Conservation (phyloP, 371 early-diverging fungal species). For the Mortierella sp. region DNA sequence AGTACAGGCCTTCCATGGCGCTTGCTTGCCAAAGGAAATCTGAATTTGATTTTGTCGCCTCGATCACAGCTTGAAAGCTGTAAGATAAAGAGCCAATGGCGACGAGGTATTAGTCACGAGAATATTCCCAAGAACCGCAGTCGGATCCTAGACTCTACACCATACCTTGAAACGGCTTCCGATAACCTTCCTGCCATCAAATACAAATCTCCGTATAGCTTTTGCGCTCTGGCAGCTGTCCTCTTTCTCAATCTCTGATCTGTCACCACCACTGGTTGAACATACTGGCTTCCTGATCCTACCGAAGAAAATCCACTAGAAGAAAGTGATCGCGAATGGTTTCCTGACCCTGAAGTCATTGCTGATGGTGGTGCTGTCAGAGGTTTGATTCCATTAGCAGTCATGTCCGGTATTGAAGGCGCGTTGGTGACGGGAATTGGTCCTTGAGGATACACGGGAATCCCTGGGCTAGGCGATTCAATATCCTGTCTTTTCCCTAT, state of each 20-base stretch:
- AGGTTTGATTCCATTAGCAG: constrained; percentile 48
- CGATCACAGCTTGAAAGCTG: constrained; percentile 79
- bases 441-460: constrained; percentile 27
- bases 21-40: constrained; percentile 88
- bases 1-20: constrained; percentile 79
- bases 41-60: constrained; percentile 70
- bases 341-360: constrained; percentile 48
- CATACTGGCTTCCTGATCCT: constrained; percentile 29
- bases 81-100: too few relatives aligned
- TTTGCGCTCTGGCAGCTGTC: constrained; percentile 82
- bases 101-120: too few relatives aligned
- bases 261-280: constrained; percentile 42
- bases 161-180: constrained; percentile 75
- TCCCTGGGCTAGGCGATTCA: constrained; percentile 49
- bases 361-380: constrained; percentile 52
- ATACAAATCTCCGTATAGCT: constrained; percentile 83
- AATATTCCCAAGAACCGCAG: too few relatives aligned
- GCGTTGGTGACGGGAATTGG: constrained; percentile 15
- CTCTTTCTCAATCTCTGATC: constrained; percentile 64
- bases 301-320: constrained; percentile 34
- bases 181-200: constrained; percentile 83
- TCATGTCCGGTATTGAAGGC: constrained; percentile 43
- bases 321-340: constrained; percentile 40
- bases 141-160: too few relatives aligned
- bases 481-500: constrained; percentile 56